Conservation (phyloP, 176 grass and related monocot species). For the Rhynchospora breviuscula region DNA sequence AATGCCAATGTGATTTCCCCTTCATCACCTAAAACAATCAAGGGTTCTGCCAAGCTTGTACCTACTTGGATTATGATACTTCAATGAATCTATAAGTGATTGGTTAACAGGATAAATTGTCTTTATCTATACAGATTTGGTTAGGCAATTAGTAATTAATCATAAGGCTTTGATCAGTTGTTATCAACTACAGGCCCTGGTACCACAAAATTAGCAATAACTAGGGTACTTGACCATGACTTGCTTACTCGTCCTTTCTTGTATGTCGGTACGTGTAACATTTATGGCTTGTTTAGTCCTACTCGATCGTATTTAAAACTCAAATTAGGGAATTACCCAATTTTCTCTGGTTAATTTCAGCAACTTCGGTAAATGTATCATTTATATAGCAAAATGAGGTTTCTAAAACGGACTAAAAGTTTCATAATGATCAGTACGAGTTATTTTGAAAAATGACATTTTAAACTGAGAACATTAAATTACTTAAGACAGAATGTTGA, state of each 20-base stretch:
- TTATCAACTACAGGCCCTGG: constrained; percentile 16
- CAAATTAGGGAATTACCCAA: neutral
- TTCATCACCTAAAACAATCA: neutral
- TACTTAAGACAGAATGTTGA: neutral
- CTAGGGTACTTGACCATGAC: constrained; percentile 9
- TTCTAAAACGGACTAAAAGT: neutral
- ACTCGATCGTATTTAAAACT: neutral
- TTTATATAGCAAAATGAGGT: too few species aligned
- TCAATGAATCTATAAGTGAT: neutral
- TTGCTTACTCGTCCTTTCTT: neutral
- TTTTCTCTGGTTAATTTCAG: neutral
- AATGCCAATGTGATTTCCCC: constrained; percentile 11
- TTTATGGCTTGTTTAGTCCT: neutral
- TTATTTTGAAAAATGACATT: neutral
- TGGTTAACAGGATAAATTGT: constrained; percentile 24
- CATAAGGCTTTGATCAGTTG: constrained; percentile 13
- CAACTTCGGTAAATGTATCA: too few species aligned
- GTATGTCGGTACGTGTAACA: neutral
- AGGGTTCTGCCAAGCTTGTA: neutral
- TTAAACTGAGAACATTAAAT: neutral
- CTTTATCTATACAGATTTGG: constrained; percentile 11
- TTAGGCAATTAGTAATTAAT: constrained; percentile 12
- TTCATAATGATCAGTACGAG: neutral
- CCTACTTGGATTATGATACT: constrained; percentile 12
- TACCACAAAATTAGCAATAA: constrained; percentile 12